A percentile compares a stretch with the other conserved stretches of the same genome.
These are phyloP conservation scores for Pichia sp. DNA, from an alignment of 1,139 yeast genomes.

Conservation along the genomic window DNA sequence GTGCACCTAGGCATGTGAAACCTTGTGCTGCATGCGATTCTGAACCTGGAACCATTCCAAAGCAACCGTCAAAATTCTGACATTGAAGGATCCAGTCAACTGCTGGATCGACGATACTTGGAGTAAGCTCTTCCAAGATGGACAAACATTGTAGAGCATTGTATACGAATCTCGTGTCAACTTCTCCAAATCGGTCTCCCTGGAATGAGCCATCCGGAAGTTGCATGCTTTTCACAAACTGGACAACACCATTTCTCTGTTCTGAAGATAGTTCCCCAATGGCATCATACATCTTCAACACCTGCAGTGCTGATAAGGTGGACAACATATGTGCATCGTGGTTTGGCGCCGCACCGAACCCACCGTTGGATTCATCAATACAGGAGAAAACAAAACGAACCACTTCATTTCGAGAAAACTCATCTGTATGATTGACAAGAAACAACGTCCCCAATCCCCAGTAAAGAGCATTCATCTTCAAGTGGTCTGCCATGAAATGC, in stretches of 20 bases:
- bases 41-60: conserved; percentile 90
- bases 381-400: conserved; percentile 66
- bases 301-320: conserved; percentile 83
- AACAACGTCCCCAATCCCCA: conserved; percentile 89
- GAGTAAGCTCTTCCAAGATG: conserved; percentile 60
- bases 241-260: conserved; percentile 34
- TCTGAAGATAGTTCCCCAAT: conserved; percentile 38
- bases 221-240: conserved; percentile 56
- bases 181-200: conserved; percentile 89
- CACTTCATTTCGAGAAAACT: conserved; percentile 58
- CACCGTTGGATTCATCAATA: conserved; percentile 59
- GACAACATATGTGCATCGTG: conserved; percentile 90
- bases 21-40: conserved; percentile 95
- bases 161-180: conserved; percentile 86
- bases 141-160: conserved; percentile 73
- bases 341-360: conserved; percentile 83
- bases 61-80: conserved; percentile 92
- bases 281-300: conserved; percentile 62
- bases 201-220: conserved; percentile 72
- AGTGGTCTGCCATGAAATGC: conserved; percentile 88
- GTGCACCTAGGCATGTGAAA: conserved; percentile 77
- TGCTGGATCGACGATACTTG: conserved; percentile 59
- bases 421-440: conserved; percentile 51
- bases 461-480: conserved; percentile 84
- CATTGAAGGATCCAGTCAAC: conserved; percentile 63